Conservation (phyloP, 73 alveolate species). For the Paraurostyla sp. region DNA sequence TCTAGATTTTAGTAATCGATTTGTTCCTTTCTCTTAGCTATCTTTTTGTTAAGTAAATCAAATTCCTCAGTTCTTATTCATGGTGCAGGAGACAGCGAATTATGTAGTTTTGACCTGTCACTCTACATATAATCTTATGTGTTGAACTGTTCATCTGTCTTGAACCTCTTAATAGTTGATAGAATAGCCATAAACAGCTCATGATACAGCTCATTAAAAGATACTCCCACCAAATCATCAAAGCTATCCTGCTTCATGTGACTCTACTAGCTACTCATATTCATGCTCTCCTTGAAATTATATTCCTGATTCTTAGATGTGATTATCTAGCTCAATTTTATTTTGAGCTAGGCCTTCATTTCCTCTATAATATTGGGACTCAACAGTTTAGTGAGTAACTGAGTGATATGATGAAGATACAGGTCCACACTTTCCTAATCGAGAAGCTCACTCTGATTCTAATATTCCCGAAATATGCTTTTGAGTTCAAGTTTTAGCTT, state of each 20-base stretch:
- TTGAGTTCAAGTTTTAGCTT: background rate
- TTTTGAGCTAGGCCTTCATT: background rate
- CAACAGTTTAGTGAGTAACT: background rate
- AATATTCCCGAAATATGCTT: background rate
- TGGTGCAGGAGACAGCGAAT: background rate
- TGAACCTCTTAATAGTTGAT: background rate
- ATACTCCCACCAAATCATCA: background rate
- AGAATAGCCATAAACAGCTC: constrained; percentile 28
- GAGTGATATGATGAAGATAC: background rate
- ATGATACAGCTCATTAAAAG: constrained; percentile 43
- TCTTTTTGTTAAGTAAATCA: background rate
- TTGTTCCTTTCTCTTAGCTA: background rate
- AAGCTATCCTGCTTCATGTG: background rate
- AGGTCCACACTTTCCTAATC: background rate
- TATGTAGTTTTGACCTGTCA: no score
- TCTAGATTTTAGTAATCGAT: background rate
- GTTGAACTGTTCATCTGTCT: background rate
- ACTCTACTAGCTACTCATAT: background rate
- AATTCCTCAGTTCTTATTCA: background rate
- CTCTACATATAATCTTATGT: no score
- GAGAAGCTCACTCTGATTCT: background rate
- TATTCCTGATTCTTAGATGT: background rate
- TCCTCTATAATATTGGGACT: background rate
- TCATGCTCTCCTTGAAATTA: background rate
- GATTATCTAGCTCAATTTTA: background rate